Conservation (phyloP, 805 yeast genomes). For the Saturnispora silvae region DNA sequence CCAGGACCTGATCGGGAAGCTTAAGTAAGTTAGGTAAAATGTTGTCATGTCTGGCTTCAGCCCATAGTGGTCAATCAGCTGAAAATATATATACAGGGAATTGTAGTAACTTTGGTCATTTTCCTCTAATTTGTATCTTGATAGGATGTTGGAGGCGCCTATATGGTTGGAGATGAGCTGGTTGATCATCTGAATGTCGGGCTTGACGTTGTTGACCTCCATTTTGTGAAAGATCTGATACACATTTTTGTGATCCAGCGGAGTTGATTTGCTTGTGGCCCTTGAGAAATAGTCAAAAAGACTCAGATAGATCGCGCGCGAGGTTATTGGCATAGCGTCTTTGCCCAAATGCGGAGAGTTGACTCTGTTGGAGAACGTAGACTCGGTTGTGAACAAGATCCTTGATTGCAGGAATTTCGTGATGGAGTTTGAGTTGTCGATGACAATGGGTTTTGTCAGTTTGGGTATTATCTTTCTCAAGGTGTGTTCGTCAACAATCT, state of each 20-base stretch:
- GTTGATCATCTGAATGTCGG: conserved; percentile 5
- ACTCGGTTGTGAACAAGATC: conserved; percentile 6
- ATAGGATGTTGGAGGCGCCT: conserved; percentile 1
- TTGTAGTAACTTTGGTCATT: background rate
- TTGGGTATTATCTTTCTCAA: conserved; percentile 3
- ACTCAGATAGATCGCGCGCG: background rate
- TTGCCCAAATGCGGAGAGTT: background rate
- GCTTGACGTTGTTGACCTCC: conserved; percentile 5
- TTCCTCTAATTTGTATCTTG: background rate
- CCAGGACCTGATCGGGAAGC: conserved; percentile 5
- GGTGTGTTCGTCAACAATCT: conserved; percentile 4
- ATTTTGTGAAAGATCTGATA: conserved; percentile 1
- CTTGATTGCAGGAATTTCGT: conserved; percentile 7
- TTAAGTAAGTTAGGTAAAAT: conserved; percentile 1
- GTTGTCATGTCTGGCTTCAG: conserved; percentile 4
- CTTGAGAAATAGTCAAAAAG: conserved; percentile 8
- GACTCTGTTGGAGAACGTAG: background rate
- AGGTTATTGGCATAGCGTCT: conserved; percentile 3
- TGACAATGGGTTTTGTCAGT: conserved; percentile 4
- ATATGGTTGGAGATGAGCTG: conserved; percentile 3
- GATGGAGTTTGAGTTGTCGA: conserved; percentile 7
- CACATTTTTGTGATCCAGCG: background rate
- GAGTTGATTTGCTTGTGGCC: background rate
- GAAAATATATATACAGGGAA: background rate
- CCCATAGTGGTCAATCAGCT: background rate